Conservation (phyloP, 805 yeast species). For the Blastobotrys chiropterorum region DNA sequence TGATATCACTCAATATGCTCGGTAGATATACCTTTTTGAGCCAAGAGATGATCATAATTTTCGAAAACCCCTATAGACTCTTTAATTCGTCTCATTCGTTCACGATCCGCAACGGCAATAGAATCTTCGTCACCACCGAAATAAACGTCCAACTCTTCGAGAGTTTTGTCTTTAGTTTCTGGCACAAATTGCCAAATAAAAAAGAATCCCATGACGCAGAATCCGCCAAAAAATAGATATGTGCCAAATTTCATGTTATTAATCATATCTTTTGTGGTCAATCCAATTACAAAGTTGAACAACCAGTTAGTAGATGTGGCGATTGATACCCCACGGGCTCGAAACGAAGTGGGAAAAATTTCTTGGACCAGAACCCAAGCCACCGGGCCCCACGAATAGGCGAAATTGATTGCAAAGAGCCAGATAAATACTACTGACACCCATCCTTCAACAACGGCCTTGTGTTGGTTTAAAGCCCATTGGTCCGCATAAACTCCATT, state of each 20-base stretch:
- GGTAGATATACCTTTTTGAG: constrained; percentile 7
- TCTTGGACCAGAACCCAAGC: constrained; percentile 66
- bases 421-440: constrained; percentile 47
- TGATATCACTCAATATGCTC: neutral
- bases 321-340: constrained; percentile 62
- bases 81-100: constrained; percentile 21
- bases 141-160: constrained; percentile 59
- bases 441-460: constrained; percentile 40
- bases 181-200: constrained; percentile 45
- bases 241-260: constrained; percentile 22
- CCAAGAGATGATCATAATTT: constrained; percentile 9
- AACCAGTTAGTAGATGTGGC: constrained; percentile 66
- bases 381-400: constrained; percentile 49
- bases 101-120: constrained; percentile 21
- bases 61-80: constrained; percentile 19
- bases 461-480: constrained; percentile 28
- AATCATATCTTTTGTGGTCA: constrained; percentile 20
- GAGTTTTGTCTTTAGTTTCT: constrained; percentile 64
- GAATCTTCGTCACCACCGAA: constrained; percentile 13
- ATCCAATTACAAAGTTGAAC: constrained; percentile 39
- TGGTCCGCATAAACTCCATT: constrained; percentile 27
- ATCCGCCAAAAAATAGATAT: constrained; percentile 28
- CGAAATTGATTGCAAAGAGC: constrained; percentile 52
- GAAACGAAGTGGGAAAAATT: constrained; percentile 56
- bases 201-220: constrained; percentile 21